These are phyloP conservation scores for Polyrhizophydium stewartii DNA, from an alignment of 371 early-diverging fungal genomes.

Conservation along the genomic window DNA sequence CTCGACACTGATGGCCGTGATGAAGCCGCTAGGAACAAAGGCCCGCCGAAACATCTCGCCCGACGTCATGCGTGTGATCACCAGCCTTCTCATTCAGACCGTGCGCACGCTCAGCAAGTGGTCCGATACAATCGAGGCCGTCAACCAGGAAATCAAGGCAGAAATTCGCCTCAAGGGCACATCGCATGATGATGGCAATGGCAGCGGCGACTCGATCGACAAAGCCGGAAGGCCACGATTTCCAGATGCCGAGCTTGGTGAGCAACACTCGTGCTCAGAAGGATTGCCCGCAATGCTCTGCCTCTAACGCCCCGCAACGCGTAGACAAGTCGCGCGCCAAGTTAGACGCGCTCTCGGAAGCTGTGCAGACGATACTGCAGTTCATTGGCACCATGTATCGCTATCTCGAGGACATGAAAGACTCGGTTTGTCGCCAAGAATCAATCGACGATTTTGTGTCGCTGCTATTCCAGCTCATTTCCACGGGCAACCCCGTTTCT, in stretches of 20 bases:
- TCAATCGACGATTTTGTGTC: constrained; percentile 50
- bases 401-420: constrained; percentile 51
- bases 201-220: no score
- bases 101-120: neutral
- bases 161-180: no score
- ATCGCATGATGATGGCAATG: no score
- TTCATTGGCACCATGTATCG: constrained; percentile 55
- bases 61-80: constrained; percentile 39
- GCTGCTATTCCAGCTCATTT: constrained; percentile 53
- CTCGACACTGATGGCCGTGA: constrained; percentile 38
- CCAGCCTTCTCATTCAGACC: constrained; percentile 30
- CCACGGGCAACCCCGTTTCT: constrained; percentile 37
- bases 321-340: neutral
- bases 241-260: no score
- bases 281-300: no score
- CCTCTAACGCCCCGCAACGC: no score
- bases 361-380: constrained; percentile 42
- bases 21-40: constrained; percentile 23
- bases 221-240: no score
- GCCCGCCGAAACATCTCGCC: constrained; percentile 18
- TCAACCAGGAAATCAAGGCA: neutral
- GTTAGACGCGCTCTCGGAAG: neutral
- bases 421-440: constrained; percentile 52
- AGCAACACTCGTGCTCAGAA: no score
- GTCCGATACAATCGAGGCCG: neutral